Evolutionary conservation across 371 early-diverging fungal genomes (phyloP).

Genomic region (Globomyces sp.): DNA sequence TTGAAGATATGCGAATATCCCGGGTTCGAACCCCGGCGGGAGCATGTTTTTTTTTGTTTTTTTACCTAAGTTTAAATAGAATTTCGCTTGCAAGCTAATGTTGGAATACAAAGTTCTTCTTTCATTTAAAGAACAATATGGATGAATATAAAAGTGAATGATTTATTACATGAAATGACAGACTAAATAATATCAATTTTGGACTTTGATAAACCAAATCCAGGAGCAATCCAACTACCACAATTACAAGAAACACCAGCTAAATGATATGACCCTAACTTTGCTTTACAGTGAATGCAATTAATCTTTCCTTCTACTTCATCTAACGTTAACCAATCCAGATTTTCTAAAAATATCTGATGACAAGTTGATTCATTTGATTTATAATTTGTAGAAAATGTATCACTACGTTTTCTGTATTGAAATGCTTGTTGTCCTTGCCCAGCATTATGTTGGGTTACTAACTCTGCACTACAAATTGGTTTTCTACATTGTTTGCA

Average conservation of each 20-base stretch:
- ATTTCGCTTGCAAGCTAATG: no score
- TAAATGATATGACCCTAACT: slow-evolving; percentile 1
- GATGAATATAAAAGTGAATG: no score
- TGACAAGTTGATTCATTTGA: not conserved
- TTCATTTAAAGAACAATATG: no score
- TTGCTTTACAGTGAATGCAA: slow-evolving; percentile 1
- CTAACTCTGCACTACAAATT: not conserved
- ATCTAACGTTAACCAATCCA: no score
- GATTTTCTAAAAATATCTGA: no score
- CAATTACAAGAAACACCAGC: slow-evolving; percentile 7
- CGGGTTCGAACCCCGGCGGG: slow-evolving; percentile 7
- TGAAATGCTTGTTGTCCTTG: slow-evolving; percentile 1
- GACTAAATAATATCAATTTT: not conserved
- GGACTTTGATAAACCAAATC: slow-evolving; percentile 6
- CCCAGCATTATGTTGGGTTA: slow-evolving; percentile 3
- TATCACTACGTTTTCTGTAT: not conserved
- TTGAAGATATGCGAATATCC: slow-evolving; percentile 11
- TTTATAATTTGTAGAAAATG: not conserved
- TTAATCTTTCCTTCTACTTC: slow-evolving; percentile 8
- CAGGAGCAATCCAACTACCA: slow-evolving; percentile 5
- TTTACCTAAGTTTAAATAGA: no score
- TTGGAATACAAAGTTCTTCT: no score
- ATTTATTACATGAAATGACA: no score
- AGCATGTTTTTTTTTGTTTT: not conserved
- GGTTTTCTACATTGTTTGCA: slow-evolving; percentile 12